A percentile compares a stretch with the other conserved stretches of the same genome.
These are phyloP conservation scores for Globisporangium okanoganense DNA, from an alignment of 352 stramenopile genomes.

Conservation along the genomic window DNA sequence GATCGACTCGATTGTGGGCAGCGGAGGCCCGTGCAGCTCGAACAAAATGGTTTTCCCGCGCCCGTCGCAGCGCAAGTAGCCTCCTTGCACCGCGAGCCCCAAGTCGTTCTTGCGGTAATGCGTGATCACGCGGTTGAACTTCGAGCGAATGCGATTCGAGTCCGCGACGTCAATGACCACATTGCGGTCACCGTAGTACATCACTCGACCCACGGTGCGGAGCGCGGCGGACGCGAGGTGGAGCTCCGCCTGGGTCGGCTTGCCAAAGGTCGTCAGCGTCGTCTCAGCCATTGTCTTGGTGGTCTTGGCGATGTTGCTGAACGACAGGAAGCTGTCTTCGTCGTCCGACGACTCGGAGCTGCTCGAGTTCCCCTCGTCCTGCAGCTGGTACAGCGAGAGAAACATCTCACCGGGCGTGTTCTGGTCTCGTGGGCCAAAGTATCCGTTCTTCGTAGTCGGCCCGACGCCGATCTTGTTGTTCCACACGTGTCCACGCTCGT, in stretches of 20 bases:
- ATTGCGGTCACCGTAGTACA: conserved; percentile 79
- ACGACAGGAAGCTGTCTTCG: conserved; percentile 63
- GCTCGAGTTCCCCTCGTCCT: conserved; percentile 31
- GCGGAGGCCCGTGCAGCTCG: conserved; percentile 56
- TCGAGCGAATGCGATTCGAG: conserved; percentile 75
- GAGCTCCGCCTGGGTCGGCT: conserved; percentile 48
- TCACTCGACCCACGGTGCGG: conserved; percentile 55
- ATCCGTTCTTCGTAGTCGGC: conserved; percentile 73
- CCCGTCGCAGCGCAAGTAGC: conserved; percentile 72
- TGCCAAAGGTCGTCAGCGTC: conserved; percentile 70
- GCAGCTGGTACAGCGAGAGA: conserved; percentile 68
- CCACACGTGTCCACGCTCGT: conserved; percentile 61
- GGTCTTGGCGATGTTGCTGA: conserved; percentile 48
- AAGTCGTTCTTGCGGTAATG: conserved; percentile 72
- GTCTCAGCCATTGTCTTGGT: conserved; percentile 70
- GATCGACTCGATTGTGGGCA: conserved; percentile 50
- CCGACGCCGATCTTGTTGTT: conserved; percentile 86
- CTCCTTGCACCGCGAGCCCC: conserved; percentile 41
- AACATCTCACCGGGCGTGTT: conserved; percentile 80
- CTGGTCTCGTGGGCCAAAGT: conserved; percentile 66
- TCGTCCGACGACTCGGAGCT: conserved; percentile 58
- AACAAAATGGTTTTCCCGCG: conserved; percentile 70
- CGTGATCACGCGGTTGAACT: conserved; percentile 83
- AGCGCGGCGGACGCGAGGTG: conserved; percentile 46
- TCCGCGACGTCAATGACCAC: conserved; percentile 79